Base-by-base conservation (phyloP, 768 basidiomycete species). In the Russula emetica region DNA sequence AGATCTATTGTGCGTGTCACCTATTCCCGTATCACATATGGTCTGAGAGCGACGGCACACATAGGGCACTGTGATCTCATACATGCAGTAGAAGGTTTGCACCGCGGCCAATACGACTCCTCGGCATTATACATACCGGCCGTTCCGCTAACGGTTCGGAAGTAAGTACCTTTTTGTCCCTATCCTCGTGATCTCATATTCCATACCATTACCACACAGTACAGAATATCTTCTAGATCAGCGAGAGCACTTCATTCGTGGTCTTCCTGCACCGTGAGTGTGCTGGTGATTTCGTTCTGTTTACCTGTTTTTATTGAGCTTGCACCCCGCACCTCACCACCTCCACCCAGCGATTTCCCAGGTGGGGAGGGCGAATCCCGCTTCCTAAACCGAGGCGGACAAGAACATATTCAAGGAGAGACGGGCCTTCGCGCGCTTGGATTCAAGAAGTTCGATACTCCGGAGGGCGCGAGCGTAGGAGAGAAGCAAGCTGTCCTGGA, bases 61-160 rank as follows among this genome's bases (percentile, higher is more conserved):
- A 30, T 55, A 69, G 64, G 74, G 74, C 73, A 75, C 50, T 69
- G 67, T 51, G 80, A 82, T 60, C 70, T 78, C 20, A 69, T 82
- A 9, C 80, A 82, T 65, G 76, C 79, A 5, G 79, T 82, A 36
- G 80, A 81, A 67, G 51, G 66, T 49, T 78, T 82, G 60, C 85
- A 88, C 70, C 78, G 73, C 0, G 86, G 86, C 4, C 71, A 71
- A 1, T 76, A 70, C 47, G 84, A 85, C 67, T 87, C 85, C 28
- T 82, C 83, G 61, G 88, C 90, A 52, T 87, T 91, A 83, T 92
- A 92, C 66, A 91, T 91, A 56, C 85, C 86, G 0, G 83, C 89
- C 7, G 83, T 86, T 11, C 88, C 88, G 0, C 75, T 81, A 60
- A 90, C 87, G 2, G 80, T 82, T 1, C 76, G 77, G 67, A 89